Base-by-base conservation (phyloP, 192 early-diverging fungal species). In the Dissophora globulifera region DNA sequence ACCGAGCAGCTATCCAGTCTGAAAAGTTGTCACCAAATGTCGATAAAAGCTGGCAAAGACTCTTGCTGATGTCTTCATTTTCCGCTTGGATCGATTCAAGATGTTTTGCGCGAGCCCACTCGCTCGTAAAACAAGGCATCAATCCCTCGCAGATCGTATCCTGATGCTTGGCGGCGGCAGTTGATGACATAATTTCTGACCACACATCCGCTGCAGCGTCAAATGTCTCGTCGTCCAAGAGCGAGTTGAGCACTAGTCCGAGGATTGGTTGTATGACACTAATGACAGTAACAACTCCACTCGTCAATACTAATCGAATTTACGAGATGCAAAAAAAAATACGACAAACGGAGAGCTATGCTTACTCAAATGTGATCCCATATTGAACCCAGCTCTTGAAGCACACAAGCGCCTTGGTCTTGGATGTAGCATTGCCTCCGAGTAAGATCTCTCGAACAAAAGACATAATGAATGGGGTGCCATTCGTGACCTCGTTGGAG, bases 381-480 rank as follows among this genome's bases (percentile, higher is more conserved):
- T 87, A 87, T 50, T 79, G 72, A 40, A 87, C 71, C 86, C 86
- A 87, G 26, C 84, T 85, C 26, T 81, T 78, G 40, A 87, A 61
- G 54, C 86, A 87, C 19, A 64, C 58, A 7, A 87, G 47, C 1
- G 82, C 53, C 49, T 84, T 87, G 67, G 79, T 67, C 50, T 84
- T 81, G 29, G 82, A 61, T 41, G 42, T 27, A 3, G 19, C n/a
- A 33, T 51, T 60, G n/a, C 33, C 56, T 9, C 72, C 63, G 13
- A 76, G 31, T 3, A 76, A 58, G 22, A 55, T 64, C 17, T 49
- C 69, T n/a, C 32, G 62, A 40, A 41, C 48, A 22, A 58, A 68
- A 26, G 22, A 68, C n/a, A 67, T 79, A 15, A 78, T 45, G 17
- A 71, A 38, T 4, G 63, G 52, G 5, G 65, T 19, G 8, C 74